These are phyloP conservation scores for Arxiozyma telluris DNA, from an alignment of 1,139 yeast species.

Conservation along the genomic window DNA sequence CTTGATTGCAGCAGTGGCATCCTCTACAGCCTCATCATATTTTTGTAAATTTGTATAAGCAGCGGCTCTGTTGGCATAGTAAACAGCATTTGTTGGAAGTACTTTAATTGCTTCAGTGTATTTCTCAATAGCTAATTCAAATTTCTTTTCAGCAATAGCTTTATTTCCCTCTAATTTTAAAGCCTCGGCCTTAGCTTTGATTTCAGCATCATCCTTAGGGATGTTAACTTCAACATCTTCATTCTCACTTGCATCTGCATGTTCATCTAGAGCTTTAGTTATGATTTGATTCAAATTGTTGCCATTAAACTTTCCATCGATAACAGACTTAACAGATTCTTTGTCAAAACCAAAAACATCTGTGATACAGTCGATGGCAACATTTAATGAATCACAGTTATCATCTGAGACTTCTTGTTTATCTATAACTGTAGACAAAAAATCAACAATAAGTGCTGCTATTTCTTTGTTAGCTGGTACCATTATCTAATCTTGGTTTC, in stretches of 20 bases:
- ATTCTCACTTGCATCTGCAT: conserved; percentile 5
- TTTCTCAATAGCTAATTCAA: conserved; percentile 57
- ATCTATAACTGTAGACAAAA: conserved; percentile 51
- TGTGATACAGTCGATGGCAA: conserved; percentile 85
- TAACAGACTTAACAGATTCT: conserved; percentile 35
- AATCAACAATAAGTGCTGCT: conserved; percentile 68
- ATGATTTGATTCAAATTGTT: conserved; percentile 36
- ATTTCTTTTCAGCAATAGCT: conserved; percentile 77
- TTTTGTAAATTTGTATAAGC: conserved; percentile 76
- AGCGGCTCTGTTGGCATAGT: conserved; percentile 92
- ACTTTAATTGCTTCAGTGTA: conserved; percentile 77
- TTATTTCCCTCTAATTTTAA: conserved; percentile 83
- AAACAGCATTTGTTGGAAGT: conserved; percentile 69
- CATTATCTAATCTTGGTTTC: conserved; percentile 13
- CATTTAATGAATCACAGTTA: conserved; percentile 84
- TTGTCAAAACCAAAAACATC: conserved; percentile 73
- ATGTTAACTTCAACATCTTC: conserved; percentile 38
- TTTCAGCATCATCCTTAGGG: conserved; percentile 38
- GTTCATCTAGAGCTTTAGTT: conserved; percentile 17
- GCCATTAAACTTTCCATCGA: conserved; percentile 39
- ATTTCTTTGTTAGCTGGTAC: conserved; percentile 45
- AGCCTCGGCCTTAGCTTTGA: conserved; percentile 66
- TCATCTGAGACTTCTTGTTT: conserved; percentile 67
- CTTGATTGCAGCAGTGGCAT: conserved; percentile 73
- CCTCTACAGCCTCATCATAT: conserved; percentile 70